Base-by-base conservation (phyloP, 768 basidiomycete genomes). In the Termitomyces bulborhizus region DNA sequence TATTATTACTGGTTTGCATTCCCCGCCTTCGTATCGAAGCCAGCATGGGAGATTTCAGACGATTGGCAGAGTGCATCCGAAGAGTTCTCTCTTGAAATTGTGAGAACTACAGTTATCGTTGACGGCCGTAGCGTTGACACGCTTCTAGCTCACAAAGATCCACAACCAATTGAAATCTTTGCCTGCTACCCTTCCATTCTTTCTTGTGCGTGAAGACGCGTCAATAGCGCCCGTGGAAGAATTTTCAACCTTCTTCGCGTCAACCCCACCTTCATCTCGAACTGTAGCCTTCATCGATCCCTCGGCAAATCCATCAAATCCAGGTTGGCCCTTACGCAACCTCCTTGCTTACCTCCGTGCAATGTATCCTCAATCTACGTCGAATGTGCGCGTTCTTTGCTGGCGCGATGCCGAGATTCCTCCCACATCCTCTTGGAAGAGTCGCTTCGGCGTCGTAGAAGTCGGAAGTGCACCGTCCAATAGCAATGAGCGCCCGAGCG, bases 1-100 rank as follows among this genome's bases (percentile, higher is more conserved):
- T 98, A 93, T 67, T 94, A 87, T 65, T 98, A 98, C 71, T 99
- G 96, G 97, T 98, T 98, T 65, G 89, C 90, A 0, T 97, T 98
- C 68, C 96, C 97, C 2, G 93, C 95, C 0, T 86, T 98, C 60
- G 86, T 87, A 0, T 76, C 90, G 21, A 93, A 91, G 61, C 94
- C 97, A 6, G 83, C 88, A 5, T 98, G 95, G 95, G 86, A 91
- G 73, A 85, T 90, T 60, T 73, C 75, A 34, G 79, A 76, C 6
- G 65, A 70, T 0, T 89, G 88, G 83, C 71, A 66, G 47, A 51
- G 60, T 31, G 86, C 82, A 3, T 67, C 71, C 0, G 73, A 71
- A 3, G 73, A 72, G 51, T 72, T 86, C 54, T 73, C 69, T 0
- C 44, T 66, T 26, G 67, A 75, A 15, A 66, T 72, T 49, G 85